A percentile compares a stretch with the other conserved stretches of the same genome.
phyloP scores from a whole-genome alignment of 176 grass and related monocot genomes.

The Triticum aestivum region DNA sequence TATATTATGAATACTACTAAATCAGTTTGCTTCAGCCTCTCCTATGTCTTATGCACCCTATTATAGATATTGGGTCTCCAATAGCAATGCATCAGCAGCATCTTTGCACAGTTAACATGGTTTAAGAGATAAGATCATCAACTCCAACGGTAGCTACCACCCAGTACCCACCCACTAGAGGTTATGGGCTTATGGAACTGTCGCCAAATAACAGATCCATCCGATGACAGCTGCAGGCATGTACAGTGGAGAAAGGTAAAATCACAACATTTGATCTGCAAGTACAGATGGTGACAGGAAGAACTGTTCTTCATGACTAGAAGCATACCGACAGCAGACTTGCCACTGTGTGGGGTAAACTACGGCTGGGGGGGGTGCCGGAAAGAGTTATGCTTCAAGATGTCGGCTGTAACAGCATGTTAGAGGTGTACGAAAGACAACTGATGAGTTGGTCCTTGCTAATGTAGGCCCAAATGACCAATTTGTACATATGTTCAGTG shows the following conservation, averaged over 20 bases:
- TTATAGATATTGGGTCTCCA: background rate
- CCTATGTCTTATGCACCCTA: background rate
- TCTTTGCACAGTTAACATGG: background rate
- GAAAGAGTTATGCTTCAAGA: background rate
- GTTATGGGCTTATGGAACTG: background rate
- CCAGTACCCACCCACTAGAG: background rate
- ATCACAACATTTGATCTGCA: background rate
- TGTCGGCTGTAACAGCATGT: background rate
- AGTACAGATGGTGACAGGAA: background rate
- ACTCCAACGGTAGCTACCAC: background rate
- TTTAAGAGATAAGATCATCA: background rate
- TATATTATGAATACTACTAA: background rate
- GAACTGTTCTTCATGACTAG: slow-evolving; percentile 7
- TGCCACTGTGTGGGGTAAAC: background rate
- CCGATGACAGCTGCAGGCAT: background rate
- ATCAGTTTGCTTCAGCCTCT: background rate
- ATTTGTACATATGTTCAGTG: background rate
- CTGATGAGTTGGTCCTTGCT: background rate
- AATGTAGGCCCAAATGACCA: background rate
- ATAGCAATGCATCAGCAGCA: background rate
- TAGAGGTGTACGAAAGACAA: background rate
- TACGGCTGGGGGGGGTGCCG: background rate
- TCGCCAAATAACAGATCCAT: background rate
- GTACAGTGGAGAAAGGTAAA: background rate
- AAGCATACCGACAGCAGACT: background rate